Conservation (phyloP, 129 eudicot species). For the Arctium lappa region DNA sequence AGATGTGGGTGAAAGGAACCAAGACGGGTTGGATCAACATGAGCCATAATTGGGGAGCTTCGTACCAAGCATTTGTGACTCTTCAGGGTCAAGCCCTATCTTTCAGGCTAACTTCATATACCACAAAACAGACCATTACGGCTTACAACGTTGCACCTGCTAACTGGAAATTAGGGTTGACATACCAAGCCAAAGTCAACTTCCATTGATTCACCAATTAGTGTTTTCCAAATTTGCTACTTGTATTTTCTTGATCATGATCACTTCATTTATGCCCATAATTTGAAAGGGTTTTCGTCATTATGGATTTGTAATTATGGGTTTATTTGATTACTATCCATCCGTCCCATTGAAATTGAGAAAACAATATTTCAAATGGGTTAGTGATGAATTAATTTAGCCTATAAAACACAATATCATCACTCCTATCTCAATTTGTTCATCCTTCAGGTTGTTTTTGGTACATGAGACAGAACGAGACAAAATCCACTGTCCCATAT, state of each 20-base stretch:
- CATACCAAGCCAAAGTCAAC: slow-evolving; percentile 51
- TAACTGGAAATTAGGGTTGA: slow-evolving; percentile 57
- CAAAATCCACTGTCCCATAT: too few species aligned
- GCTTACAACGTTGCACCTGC: slow-evolving; percentile 73
- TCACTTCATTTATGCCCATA: background rate
- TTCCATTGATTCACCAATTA: slow-evolving; percentile 37
- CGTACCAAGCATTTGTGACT: slow-evolving; percentile 70
- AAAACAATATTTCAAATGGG: background rate
- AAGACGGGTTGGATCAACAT: slow-evolving; percentile 71
- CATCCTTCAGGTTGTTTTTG: too few species aligned
- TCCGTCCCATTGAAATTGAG: background rate
- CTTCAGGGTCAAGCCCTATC: slow-evolving; percentile 74
- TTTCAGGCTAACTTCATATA: slow-evolving; percentile 57
- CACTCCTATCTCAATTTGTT: too few species aligned
- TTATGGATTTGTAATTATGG: background rate
- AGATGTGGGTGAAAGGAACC: slow-evolving; percentile 79
- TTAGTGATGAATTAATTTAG: background rate
- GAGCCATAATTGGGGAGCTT: slow-evolving; percentile 96
- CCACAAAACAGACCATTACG: slow-evolving; percentile 50
- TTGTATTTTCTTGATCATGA: background rate
- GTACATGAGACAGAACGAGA: too few species aligned
- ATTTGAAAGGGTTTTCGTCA: background rate
- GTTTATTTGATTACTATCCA: background rate
- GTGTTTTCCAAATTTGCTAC: background rate
- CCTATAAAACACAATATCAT: background rate